Conservation (phyloP, 345 rosid genomes). For the Reutealis trisperma region DNA sequence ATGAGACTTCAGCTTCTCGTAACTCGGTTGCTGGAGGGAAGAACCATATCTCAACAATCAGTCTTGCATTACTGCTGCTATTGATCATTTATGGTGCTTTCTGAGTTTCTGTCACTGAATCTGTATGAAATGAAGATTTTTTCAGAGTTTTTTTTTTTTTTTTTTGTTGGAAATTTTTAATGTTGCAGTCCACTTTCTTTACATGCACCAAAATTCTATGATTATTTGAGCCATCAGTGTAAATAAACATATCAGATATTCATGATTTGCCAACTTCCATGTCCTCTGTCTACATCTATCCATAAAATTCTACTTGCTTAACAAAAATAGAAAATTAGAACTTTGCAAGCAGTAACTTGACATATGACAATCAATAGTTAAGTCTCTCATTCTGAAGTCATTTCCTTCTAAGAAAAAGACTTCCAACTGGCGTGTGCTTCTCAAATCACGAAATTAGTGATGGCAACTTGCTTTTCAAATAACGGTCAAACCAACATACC, state of each 20-base stretch:
- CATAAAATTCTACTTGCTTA: no score
- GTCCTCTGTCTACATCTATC: neutral
- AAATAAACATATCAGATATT: neutral
- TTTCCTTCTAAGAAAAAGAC: neutral
- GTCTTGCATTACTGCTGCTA: neutral
- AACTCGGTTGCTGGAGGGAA: slow-evolving; percentile 1
- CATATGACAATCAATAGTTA: neutral
- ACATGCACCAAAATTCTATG: neutral
- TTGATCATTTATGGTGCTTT: slow-evolving; percentile 4
- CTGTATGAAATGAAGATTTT: neutral
- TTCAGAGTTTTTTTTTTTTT: neutral
- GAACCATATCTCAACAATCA: neutral
- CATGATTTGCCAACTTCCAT: neutral
- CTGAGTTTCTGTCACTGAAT: neutral
- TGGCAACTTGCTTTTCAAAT: neutral
- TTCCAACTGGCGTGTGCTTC: neutral
- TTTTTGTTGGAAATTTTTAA: neutral
- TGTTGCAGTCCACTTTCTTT: neutral
- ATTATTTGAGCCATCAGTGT: neutral
- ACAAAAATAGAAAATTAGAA: no score
- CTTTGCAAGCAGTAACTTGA: neutral
- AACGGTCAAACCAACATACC: neutral
- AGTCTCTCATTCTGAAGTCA: neutral
- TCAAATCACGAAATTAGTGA: neutral
- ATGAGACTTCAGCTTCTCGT: neutral